These are phyloP conservation scores for Aspergillus diversus DNA, from an alignment of 495 filamentous ascomycete species.

Conservation along the genomic window DNA sequence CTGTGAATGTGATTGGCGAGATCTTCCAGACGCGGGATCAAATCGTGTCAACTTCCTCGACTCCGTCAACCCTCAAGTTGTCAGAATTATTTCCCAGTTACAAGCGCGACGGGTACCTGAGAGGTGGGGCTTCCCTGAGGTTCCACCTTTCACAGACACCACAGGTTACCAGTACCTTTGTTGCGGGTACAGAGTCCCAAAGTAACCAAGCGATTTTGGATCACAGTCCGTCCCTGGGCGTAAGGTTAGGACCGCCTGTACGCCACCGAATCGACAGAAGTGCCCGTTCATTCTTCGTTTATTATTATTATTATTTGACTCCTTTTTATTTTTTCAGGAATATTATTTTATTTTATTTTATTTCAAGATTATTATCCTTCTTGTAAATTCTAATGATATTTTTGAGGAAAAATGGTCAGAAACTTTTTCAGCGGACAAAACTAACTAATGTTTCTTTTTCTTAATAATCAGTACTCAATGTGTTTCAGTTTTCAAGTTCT, in stretches of 20 bases:
- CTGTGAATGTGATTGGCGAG: neutral
- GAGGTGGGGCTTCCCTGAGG: constrained; percentile 24
- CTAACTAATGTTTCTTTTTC: neutral
- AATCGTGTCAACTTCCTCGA: constrained; percentile 3
- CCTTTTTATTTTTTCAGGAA: neutral
- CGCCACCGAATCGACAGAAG: constrained; percentile 1
- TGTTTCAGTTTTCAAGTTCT: no score
- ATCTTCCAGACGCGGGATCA: constrained; percentile 6
- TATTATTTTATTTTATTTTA: neutral
- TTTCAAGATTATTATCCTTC: neutral
- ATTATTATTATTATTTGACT: neutral
- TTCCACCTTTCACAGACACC: constrained; percentile 19
- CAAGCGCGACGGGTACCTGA: constrained; percentile 31
- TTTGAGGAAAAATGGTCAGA: neutral
- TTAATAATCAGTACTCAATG: neutral
- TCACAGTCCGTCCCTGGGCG: neutral
- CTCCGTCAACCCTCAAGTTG: neutral
- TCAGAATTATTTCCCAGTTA: constrained; percentile 15
- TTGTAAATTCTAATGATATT: neutral
- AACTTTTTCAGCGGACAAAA: neutral
- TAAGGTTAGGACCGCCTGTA: constrained; percentile 7
- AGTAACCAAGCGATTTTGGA: constrained; percentile 2
- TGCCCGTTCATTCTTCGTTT: neutral
- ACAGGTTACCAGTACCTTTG: constrained; percentile 20
- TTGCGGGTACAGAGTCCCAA: constrained; percentile 10